These are phyloP conservation scores for Paxillus rubicundulus DNA, from an alignment of 768 basidiomycete species.

Conservation along the genomic window DNA sequence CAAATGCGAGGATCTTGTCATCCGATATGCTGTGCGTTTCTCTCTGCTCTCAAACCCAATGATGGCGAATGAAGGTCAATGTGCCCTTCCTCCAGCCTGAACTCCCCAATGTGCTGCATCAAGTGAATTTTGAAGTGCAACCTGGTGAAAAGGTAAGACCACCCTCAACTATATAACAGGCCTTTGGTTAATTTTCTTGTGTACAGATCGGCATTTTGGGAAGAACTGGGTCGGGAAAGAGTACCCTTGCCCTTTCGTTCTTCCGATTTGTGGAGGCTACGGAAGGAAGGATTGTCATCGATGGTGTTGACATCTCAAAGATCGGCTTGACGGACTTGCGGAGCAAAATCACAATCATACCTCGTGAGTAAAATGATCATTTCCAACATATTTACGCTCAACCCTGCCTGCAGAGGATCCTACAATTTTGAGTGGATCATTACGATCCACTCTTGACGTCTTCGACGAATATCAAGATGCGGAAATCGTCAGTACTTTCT, in stretches of 20 bases:
- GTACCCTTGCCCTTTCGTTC: constrained; percentile 78
- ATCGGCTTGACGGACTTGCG: constrained; percentile 83
- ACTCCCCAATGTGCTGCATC: constrained; percentile 81
- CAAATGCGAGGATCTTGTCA: constrained; percentile 69
- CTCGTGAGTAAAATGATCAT: constrained; percentile 43
- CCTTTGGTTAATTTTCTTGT: constrained; percentile 2
- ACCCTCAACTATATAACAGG: not conserved
- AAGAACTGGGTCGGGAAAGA: constrained; percentile 72
- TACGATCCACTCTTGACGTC: constrained; percentile 80
- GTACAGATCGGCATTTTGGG: constrained; percentile 66
- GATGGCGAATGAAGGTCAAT: not conserved
- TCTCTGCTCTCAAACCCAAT: constrained; percentile 3
- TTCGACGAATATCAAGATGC: constrained; percentile 84
- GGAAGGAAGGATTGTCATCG: constrained; percentile 70
- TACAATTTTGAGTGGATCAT: constrained; percentile 77
- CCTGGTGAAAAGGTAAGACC: constrained; percentile 69
- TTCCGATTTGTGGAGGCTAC: constrained; percentile 90
- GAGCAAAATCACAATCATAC: constrained; percentile 72
- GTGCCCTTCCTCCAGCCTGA: constrained; percentile 55
- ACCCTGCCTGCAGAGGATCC: constrained; percentile 66
- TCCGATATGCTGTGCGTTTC: constrained; percentile 68
- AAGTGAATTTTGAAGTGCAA: constrained; percentile 67
- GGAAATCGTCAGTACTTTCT: constrained; percentile 59
- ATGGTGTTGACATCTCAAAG: constrained; percentile 74
- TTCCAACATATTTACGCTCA: not conserved